Base-by-base conservation (phyloP, 2,329 filamentous ascomycete genomes). In the Fonsecaea erecta region DNA sequence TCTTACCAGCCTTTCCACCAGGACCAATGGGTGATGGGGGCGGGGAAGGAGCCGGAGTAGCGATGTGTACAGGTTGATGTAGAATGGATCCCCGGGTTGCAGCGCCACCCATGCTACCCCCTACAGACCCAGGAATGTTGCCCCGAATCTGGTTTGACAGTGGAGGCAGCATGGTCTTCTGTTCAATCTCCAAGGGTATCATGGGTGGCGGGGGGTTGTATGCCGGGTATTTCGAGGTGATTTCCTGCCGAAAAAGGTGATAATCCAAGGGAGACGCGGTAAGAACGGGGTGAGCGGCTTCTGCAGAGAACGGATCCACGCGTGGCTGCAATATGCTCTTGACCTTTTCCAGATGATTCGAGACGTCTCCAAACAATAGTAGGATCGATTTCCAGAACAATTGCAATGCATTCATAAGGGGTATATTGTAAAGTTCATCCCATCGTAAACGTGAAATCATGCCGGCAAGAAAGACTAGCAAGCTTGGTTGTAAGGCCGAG, bases 181-280 rank as follows among this genome's bases (percentile, higher is more conserved):
- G 93, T 60, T 97, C 93, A 21, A 91, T 86, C 75, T 98, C 94
- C 14, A 98, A 83, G 1, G 93, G 92, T 65, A 98, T 88, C 5
- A 91, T 78, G 1, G 92, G 90, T 60, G 88, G 89, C 1, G 95
- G 95, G 1, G 95, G 93, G 64, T 96, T 90, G 76, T 99, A 99
- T 2, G 95, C 91, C 11, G 95, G 95, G 75, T 99, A 99, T 78
- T 99, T 99, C 1, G 94, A 97, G 16, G 90, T 96, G 64, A 99
- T 94, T 76, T 99, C 95, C 76, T 97, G 94, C 37, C 95, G 89
- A 75, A 99, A 99, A 24, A 93, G 85, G 75, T 99, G 94, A 74
- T 99, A 99, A 74, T 99, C 95, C 11, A 99, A 81, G 3, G 95
- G 95, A 1, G 94, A 97, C 3, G 95, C 94, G 1, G 91, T 96